phyloP scores from a whole-genome alignment of 768 basidiomycete genomes.

The Trametes sanguinea region DNA sequence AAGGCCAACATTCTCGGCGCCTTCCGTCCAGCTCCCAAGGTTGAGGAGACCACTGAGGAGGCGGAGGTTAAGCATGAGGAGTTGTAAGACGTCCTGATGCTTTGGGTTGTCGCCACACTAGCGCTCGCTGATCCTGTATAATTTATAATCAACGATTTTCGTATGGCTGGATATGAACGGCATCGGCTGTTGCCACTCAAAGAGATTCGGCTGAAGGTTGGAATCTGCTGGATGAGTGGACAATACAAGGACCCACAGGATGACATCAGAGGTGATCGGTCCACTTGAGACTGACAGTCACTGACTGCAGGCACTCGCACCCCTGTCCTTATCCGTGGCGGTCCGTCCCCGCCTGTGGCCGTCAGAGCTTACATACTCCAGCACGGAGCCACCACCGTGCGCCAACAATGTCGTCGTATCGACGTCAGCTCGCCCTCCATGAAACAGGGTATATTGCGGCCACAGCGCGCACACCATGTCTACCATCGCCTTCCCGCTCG shows the following conservation, averaged over 20 bases:
- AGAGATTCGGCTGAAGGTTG: no score
- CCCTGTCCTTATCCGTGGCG: no score
- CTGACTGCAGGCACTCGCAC: no score
- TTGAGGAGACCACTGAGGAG: conserved; percentile 36
- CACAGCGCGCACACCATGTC: not conserved
- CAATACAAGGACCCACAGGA: conserved; percentile 8
- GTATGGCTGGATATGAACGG: not conserved
- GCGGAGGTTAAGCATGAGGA: conserved; percentile 28
- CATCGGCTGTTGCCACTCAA: no score
- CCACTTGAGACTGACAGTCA: not conserved
- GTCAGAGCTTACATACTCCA: not conserved
- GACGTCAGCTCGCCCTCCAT: not conserved
- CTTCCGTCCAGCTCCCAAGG: conserved; percentile 42
- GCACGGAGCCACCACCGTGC: not conserved
- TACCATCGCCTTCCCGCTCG: not conserved
- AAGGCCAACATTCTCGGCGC: conserved; percentile 84
- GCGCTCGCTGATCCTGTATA: not conserved
- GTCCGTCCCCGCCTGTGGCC: no score
- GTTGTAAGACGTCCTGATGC: conserved; percentile 1
- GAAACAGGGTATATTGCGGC: not conserved
- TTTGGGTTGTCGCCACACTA: not conserved
- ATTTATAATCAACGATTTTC: conserved; percentile 4
- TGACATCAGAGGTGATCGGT: conserved; percentile 10
- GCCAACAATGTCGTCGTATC: conserved; percentile 3
- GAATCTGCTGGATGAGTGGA: not conserved